Evolutionary conservation across 176 grass and related monocot species (phyloP).

Genomic region (Areca catechu): DNA sequence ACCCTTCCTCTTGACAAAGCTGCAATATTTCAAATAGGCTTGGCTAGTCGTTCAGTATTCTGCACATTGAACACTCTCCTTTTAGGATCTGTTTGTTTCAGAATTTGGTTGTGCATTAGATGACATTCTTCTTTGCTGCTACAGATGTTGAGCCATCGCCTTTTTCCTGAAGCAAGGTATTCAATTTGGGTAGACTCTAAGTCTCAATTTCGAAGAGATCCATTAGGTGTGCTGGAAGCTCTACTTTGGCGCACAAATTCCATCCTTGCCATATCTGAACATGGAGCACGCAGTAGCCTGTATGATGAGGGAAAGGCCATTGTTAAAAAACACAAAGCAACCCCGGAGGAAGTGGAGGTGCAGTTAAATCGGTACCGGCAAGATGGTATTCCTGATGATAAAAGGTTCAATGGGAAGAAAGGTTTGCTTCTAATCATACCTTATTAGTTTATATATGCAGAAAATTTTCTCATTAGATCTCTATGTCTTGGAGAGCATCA

Average conservation of each 20-base stretch:
- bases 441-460: not conserved
- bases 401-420: slow-evolving; percentile 81
- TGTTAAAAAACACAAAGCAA: slow-evolving; percentile 90
- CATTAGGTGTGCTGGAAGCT: slow-evolving; percentile 63
- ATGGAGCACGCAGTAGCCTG: slow-evolving; percentile 76
- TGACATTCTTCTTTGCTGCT: not conserved
- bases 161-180: slow-evolving; percentile 75
- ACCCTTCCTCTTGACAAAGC: too few species aligned
- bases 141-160: slow-evolving; percentile 88
- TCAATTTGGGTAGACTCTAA: slow-evolving; percentile 98
- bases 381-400: slow-evolving; percentile 77
- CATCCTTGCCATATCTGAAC: slow-evolving; percentile 80
- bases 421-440: slow-evolving; percentile 30
- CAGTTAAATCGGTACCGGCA: slow-evolving; percentile 64
- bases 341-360: slow-evolving; percentile 71
- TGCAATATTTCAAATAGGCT: too few species aligned
- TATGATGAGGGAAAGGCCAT: slow-evolving; percentile 84
- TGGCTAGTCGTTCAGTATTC: too few species aligned
- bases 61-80: too few species aligned
- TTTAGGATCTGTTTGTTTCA: too few species aligned
- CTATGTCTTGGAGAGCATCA: too few species aligned
- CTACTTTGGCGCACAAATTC: slow-evolving; percentile 81
- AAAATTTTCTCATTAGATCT: not conserved
- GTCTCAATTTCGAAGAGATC: slow-evolving; percentile 83
- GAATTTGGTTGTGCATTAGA: too few species aligned